Base-by-base conservation (phyloP, 129 eudicot species). In the Flaveria linearis region DNA sequence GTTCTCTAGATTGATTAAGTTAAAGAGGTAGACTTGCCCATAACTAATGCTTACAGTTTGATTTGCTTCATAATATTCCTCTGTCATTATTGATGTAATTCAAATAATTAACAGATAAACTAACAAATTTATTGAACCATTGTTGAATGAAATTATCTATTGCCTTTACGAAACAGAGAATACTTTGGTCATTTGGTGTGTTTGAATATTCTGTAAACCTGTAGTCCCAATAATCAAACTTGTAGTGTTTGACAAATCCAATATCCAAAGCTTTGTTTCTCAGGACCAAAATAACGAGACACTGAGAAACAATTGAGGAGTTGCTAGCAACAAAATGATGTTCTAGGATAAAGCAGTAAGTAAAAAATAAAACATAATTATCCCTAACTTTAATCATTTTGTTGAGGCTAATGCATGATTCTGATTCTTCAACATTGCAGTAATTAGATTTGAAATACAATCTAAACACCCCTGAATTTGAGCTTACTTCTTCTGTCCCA, bases 91-190 rank as follows among this genome's bases (percentile, higher is more conserved):
- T 66, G 49, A 39, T 36, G 58, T 7, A 64, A 47, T 28, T 46
- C 14, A 17, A 47, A 64, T 75, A 75, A 1, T 28, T 13, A 66
- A 28, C 46, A n/a, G 4, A 75, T 47, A 51, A 22, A 62, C 63
- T 42, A 30, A 30, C 36, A 30, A 30, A 4, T 30, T 30, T 30
- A 30, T 30, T 30, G 5, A 30, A 4, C 36, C 36, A 30, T 30
- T 30, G 36, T 30, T 4, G 4, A 30, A 30, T 30, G 36, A 30
- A 30, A 30, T 3, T 30, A 30, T 30, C 36, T 30, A 30, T 30
- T 4, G 22, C 0, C 36, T 30, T 30, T 30, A 30, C 5, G 36
- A 30, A 30, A 30, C 36, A 30, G 36, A 3, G 36, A 30, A 30
- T 30, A 30, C 36, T 30, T 30, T 30, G 36, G 36, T 30, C 36